phyloP scores from a whole-genome alignment of 306 rosid species.

The Prunus mume region DNA sequence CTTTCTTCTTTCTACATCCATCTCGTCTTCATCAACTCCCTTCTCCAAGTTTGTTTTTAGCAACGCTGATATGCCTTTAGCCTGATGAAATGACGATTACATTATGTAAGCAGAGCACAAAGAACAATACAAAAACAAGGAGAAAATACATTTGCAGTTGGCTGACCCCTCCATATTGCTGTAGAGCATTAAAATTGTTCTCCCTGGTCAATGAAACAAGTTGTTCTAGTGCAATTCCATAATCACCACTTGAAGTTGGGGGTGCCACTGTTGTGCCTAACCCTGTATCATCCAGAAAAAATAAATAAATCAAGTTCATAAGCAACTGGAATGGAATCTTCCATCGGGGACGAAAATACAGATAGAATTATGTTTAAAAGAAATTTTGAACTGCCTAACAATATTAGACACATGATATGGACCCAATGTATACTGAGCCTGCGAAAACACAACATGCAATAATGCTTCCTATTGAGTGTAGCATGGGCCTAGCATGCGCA shows the following conservation, averaged over 20 bases:
- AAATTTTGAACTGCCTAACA: background rate
- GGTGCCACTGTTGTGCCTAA: constrained; percentile 43
- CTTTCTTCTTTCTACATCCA: constrained; percentile 54
- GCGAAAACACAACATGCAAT: background rate
- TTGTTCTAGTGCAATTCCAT: constrained; percentile 55
- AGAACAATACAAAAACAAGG: background rate
- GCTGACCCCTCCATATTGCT: constrained; percentile 82
- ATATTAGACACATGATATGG: background rate
- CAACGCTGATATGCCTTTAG: constrained; percentile 59
- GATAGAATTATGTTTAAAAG: background rate
- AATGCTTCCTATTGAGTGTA: background rate
- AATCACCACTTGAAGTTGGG: constrained; percentile 49
- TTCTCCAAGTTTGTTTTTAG: constrained; percentile 58
- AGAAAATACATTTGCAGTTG: background rate
- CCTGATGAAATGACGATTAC: constrained; percentile 38
- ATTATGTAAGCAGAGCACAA: constrained; percentile 13
- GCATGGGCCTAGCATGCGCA: background rate
- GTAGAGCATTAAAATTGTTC: constrained; percentile 48
- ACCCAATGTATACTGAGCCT: background rate
- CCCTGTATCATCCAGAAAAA: constrained; percentile 25
- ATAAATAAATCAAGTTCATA: constrained; percentile 13
- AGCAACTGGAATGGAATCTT: constrained; percentile 19
- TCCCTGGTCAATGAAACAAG: constrained; percentile 77
- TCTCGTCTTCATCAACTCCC: constrained; percentile 64
- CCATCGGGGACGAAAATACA: background rate